Percentiles rank a stretch among this genome's conserved stretches.
Evolutionary conservation across 352 stramenopile species (phyloP).

Genomic region (Phytophthora sp.): DNA sequence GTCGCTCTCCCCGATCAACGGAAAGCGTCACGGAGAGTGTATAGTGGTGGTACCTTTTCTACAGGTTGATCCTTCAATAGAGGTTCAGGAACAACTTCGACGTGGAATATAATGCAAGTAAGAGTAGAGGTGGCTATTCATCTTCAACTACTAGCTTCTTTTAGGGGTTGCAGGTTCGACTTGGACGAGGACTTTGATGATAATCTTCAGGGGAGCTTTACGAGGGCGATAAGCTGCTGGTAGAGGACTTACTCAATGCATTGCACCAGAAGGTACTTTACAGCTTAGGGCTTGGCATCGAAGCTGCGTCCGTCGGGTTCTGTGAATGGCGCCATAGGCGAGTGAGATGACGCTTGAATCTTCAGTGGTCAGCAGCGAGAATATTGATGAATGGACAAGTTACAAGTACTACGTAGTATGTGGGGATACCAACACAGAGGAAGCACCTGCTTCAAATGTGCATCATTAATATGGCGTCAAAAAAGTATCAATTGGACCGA

Average conservation of each 20-base stretch:
- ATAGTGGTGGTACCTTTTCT: slow-evolving; percentile 24
- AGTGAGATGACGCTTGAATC: not conserved
- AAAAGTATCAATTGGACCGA: slow-evolving; percentile 16
- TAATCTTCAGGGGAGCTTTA: not conserved
- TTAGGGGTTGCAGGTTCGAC: not conserved
- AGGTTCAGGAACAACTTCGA: too few relatives aligned
- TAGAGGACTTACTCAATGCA: slow-evolving; percentile 8
- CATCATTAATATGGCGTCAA: slow-evolving; percentile 25
- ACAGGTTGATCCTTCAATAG: slow-evolving; percentile 7
- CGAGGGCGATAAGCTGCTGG: not conserved
- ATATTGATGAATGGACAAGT: slow-evolving; percentile 4
- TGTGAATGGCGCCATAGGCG: not conserved
- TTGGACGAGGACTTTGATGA: not conserved
- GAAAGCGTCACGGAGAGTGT: not conserved
- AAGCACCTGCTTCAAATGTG: not conserved
- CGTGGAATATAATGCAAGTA: too few relatives aligned
- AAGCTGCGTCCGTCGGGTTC: not conserved
- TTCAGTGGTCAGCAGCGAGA: slow-evolving; percentile 5
- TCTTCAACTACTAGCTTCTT: not conserved
- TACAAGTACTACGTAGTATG: too few relatives aligned
- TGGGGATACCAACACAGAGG: too few relatives aligned
- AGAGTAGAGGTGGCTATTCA: not conserved
- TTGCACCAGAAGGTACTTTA: slow-evolving; percentile 6
- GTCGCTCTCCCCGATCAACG: slow-evolving; percentile 7
- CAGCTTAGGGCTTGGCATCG: not conserved